These are phyloP conservation scores for Entomortierella chlamydospora DNA, from an alignment of 192 early-diverging fungal genomes.

Conservation along the genomic window DNA sequence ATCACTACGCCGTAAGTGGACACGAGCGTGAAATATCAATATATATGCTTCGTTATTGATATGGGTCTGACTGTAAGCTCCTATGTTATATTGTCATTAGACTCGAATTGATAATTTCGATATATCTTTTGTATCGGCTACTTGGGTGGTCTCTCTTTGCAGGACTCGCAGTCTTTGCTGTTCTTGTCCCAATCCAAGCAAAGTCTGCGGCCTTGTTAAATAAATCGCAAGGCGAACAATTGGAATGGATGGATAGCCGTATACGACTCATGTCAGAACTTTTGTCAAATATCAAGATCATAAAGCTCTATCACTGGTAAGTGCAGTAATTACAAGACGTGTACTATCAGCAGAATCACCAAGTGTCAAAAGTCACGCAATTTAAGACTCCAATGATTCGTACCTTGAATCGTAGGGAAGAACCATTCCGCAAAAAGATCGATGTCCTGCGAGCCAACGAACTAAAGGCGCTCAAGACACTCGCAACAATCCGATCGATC, in stretches of 20 bases:
- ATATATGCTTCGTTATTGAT: not conserved
- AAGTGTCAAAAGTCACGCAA: too few species aligned
- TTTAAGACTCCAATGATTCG: not conserved
- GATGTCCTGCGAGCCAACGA: constrained; percentile 14
- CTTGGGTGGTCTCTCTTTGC: constrained; percentile 42
- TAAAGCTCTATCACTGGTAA: constrained; percentile 46
- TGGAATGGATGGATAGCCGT: constrained; percentile 39
- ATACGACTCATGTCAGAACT: constrained; percentile 42
- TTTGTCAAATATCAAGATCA: constrained; percentile 45
- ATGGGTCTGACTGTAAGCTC: not conserved
- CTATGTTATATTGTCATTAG: not conserved
- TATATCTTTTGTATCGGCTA: constrained; percentile 19
- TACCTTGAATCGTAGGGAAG: constrained; percentile 19
- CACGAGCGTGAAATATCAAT: not conserved
- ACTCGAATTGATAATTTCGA: constrained; percentile 17
- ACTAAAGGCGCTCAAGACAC: constrained; percentile 3
- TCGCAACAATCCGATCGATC: constrained; percentile 15
- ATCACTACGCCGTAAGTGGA: constrained; percentile 64
- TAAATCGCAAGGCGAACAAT: constrained; percentile 11
- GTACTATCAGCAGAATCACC: not conserved
- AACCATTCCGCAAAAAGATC: constrained; percentile 30
- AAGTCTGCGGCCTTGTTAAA: constrained; percentile 31
- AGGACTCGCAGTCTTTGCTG: constrained; percentile 32
- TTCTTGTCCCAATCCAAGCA: constrained; percentile 30
- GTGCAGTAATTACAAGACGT: not conserved